A percentile compares a stretch with the other conserved stretches of the same genome.
These are phyloP conservation scores for Galeopsis tetrahit DNA, from an alignment of 257 asterid species.

Conservation along the genomic window DNA sequence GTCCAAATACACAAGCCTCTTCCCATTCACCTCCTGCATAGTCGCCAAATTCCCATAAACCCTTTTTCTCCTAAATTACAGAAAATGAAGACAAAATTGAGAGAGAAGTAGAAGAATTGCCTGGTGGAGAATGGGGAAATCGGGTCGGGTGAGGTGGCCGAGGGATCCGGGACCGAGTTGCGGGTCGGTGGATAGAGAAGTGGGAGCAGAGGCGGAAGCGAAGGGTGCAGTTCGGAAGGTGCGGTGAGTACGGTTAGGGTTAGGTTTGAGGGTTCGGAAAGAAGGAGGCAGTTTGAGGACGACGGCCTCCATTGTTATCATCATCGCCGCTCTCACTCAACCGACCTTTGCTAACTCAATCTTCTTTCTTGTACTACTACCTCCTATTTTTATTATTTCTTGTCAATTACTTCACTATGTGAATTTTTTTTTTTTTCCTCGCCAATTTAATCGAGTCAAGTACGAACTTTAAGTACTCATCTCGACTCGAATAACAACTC, in stretches of 20 bases:
- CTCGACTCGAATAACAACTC: no score
- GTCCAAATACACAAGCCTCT: slow-evolving; percentile 89
- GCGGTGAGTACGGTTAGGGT: slow-evolving; percentile 36
- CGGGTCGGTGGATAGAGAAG: slow-evolving; percentile 44
- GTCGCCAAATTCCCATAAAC: slow-evolving; percentile 1
- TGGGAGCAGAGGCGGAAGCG: slow-evolving; percentile 52
- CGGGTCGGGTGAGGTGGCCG: slow-evolving; percentile 72
- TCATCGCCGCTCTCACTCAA: slow-evolving; percentile 17
- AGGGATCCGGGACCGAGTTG: slow-evolving; percentile 71
- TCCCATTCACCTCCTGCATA: slow-evolving; percentile 85
- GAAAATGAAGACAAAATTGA: not conserved
- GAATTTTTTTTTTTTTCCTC: no score
- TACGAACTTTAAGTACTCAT: no score
- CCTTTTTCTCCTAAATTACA: not conserved
- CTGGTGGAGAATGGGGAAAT: slow-evolving; percentile 95
- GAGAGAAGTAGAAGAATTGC: slow-evolving; percentile 32
- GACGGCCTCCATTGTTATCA: slow-evolving; percentile 65
- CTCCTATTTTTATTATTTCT: no score
- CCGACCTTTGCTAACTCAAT: no score
- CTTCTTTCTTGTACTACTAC: no score
- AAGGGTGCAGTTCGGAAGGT: slow-evolving; percentile 45
- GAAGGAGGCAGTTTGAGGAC: slow-evolving; percentile 59
- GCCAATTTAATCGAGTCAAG: no score
- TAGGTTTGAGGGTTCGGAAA: slow-evolving; percentile 46
- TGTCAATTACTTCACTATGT: no score